Percentiles rank a stretch among this genome's conserved stretches.
Conservation (phyloP, 2,329 filamentous ascomycete species). For the Claviceps sp. region DNA sequence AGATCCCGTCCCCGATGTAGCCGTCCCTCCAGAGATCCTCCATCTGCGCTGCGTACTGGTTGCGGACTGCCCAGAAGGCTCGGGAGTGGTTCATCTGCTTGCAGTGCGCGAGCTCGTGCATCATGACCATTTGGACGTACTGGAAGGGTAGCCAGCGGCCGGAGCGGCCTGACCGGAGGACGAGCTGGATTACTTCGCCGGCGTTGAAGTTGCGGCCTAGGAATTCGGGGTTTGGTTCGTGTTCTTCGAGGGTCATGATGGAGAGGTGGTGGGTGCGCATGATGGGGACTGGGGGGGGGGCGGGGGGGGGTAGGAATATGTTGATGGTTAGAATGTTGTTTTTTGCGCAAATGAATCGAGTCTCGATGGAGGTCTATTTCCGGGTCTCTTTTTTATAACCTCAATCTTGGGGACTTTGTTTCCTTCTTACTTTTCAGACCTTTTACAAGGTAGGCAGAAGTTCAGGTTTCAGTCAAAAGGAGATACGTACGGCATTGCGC, state of each 20-base stretch:
- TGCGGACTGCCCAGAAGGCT: conserved; percentile 68
- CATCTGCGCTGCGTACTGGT: conserved; percentile 60
- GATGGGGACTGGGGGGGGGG: conserved; percentile 39
- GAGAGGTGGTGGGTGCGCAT: conserved; percentile 53
- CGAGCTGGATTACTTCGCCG: conserved; percentile 75
- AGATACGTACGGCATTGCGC: conserved; percentile 54
- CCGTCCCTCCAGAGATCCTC: conserved; percentile 52
- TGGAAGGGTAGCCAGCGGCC: conserved; percentile 67
- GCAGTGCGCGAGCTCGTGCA: conserved; percentile 81
- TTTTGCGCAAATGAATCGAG: no score
- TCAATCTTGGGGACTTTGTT: no score
- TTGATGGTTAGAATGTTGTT: no score
- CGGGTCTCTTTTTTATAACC: no score
- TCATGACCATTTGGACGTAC: conserved; percentile 90
- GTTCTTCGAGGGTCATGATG: conserved; percentile 65
- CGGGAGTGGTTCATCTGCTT: conserved; percentile 83
- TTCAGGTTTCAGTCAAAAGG: no score
- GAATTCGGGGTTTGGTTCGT: conserved; percentile 68
- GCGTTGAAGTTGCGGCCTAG: conserved; percentile 84
- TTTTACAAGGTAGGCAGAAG: no score
- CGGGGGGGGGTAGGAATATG: no score
- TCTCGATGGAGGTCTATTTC: no score
- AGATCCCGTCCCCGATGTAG: conserved; percentile 73
- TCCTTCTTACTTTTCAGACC: no score
- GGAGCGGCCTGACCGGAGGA: conserved; percentile 52